Evolutionary conservation across 2,329 filamentous ascomycete species (phyloP), one percentile per base, ranked within the genome.

Genomic region (Hypoxylon sp.): DNA sequence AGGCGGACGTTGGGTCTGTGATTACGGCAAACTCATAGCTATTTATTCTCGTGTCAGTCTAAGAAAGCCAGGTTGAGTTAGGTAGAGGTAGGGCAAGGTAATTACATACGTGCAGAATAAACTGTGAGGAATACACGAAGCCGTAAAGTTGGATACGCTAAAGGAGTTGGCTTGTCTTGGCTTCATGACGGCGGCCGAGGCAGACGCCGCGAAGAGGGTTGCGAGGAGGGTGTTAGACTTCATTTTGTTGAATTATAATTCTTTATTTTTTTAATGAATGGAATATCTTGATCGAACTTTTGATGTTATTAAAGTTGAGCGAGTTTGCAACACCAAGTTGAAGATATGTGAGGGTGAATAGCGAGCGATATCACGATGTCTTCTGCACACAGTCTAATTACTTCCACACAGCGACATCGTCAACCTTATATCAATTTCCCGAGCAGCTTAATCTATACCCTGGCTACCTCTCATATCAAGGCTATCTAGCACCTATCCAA

Each of bases 111-210:
- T 53, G 69, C 72, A 75, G 36, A 61, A 17, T 34, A 71, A 52
- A 30, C 69, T 72, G 60, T 75, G 73, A 2, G 71, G 73, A 46
- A 73, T 74, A 64, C 73, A 75, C 3, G 68, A 71, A 0, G 72
- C 72, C n/a, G 59, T 50, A 49, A 75, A 75, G 32, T 63, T 63
- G 17, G 67, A 52, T 14, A 75, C 68, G 55, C 50, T 65, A 60
- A 70, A 74, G 2, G 50, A 60, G 14, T 36, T 62, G 0, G 69
- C 63, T 10, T 68, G 38, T 38, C 65, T 65, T 3, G 62, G 49
- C 45, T 48, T 45, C 19, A 72, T 23, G 46, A 60, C 68, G 14
- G 68, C 68, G 17, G 59, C 73, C 3, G 64, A 70, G 23, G 60
- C 72, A 17, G 62, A 61, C 9, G 70, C 68, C 11, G 70, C 49